phyloP scores from a whole-genome alignment of 371 early-diverging fungal genomes.

The Mucor ambiguus region DNA sequence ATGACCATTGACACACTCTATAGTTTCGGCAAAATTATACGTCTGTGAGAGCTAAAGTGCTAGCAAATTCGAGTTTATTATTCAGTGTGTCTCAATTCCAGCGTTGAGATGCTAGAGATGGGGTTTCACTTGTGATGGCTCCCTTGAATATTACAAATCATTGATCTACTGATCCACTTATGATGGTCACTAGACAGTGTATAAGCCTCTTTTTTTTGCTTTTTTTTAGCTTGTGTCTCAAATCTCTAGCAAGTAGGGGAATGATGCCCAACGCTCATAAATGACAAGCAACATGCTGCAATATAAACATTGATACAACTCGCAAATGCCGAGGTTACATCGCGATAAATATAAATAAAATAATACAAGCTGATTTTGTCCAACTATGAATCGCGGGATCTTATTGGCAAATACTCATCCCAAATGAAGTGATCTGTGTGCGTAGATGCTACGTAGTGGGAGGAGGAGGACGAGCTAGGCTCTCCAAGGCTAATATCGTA shows the following conservation, averaged over 20 bases:
- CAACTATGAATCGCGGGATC: neutral
- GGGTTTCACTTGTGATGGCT: neutral
- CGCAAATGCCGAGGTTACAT: neutral
- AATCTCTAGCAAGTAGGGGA: neutral
- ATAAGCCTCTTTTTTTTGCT: neutral
- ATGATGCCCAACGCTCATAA: neutral
- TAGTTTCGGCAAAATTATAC: too few relatives aligned
- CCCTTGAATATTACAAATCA: neutral
- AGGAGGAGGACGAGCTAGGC: neutral
- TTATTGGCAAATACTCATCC: slow-evolving; percentile 2
- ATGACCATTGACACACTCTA: too few relatives aligned
- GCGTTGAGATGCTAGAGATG: neutral
- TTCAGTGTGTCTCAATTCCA: neutral
- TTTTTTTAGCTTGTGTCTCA: neutral
- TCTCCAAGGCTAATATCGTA: neutral
- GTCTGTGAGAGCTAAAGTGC: too few relatives aligned
- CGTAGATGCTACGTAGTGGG: neutral
- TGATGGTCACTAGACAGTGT: neutral
- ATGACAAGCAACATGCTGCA: neutral
- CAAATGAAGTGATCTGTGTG: neutral
- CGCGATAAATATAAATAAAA: neutral
- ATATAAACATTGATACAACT: neutral
- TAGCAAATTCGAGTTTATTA: neutral
- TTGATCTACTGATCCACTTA: neutral
- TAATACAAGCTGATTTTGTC: neutral